Evolutionary conservation across 2,329 filamentous ascomycete genomes (phyloP).

Genomic region (Grosmannia huntii): DNA sequence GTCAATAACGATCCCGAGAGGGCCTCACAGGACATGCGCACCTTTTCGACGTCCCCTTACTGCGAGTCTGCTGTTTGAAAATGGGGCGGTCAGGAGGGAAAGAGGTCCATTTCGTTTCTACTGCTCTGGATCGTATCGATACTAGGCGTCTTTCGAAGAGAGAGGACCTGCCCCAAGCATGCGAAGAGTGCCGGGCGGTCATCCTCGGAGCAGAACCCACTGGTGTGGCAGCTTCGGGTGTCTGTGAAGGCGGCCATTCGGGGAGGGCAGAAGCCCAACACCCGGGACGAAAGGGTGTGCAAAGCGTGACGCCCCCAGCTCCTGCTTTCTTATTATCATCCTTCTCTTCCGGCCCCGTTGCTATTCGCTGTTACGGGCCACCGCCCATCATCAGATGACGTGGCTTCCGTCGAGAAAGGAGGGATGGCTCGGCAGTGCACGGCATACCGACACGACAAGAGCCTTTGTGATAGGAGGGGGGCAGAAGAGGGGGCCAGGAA

Average conservation of each 20-base stretch:
- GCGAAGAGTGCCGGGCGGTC: background rate
- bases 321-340: no score
- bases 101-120: background rate
- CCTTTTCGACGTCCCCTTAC: no score
- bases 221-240: background rate
- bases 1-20: background rate
- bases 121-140: background rate
- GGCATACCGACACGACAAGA: background rate
- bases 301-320: background rate
- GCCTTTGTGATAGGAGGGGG: background rate
- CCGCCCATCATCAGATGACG: constrained; percentile 2
- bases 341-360: background rate
- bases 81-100: no score
- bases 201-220: background rate
- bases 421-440: background rate
- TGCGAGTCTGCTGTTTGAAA: no score
- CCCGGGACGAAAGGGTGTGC: background rate
- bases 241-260: background rate
- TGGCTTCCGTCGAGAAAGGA: background rate
- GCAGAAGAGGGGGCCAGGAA: background rate
- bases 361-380: background rate
- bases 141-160: background rate
- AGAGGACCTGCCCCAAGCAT: no score
- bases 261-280: background rate
- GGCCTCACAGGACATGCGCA: no score